Conservation (phyloP, 768 basidiomycete genomes). For the Coprinopsis cinerea region DNA sequence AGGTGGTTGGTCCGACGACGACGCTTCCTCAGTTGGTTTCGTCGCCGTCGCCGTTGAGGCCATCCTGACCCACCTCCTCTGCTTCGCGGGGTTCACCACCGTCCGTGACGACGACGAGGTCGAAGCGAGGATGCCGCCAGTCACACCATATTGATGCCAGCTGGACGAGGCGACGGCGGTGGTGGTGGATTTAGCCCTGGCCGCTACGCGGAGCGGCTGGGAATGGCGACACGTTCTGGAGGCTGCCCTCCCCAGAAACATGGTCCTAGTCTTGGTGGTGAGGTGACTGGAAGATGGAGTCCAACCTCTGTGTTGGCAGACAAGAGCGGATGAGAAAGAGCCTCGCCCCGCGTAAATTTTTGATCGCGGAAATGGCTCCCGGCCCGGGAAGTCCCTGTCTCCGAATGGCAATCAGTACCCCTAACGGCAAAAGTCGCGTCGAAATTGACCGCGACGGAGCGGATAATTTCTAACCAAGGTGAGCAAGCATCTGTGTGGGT, state of each 20-base stretch:
- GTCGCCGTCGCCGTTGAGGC: conserved; percentile 42
- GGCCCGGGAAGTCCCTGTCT: not conserved
- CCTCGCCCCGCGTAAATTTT: not conserved
- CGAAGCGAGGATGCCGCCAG: not conserved
- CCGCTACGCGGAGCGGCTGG: not conserved
- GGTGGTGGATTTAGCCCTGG: not conserved
- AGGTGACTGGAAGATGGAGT: too few relatives aligned
- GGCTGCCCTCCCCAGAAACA: conserved; percentile 10
- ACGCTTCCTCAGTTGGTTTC: conserved; percentile 20
- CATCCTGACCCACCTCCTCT: not conserved
- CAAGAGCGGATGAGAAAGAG: too few relatives aligned
- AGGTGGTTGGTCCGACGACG: conserved; percentile 16
- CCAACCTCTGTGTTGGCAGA: not conserved
- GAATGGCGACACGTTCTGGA: conserved; percentile 9
- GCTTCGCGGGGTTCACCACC: not conserved
- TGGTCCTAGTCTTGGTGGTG: not conserved
- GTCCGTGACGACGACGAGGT: not conserved
- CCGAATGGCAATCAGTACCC: not conserved
- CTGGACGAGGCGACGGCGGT: not conserved
- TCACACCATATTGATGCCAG: conserved; percentile 5
- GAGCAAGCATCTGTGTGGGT: too few relatives aligned
- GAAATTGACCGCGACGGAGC: too few relatives aligned
- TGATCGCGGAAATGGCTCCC: not conserved
- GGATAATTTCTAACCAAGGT: too few relatives aligned
- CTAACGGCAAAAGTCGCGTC: not conserved